Base-by-base conservation (phyloP, 1,139 yeast genomes). In the Sugiyamaella sp. region DNA sequence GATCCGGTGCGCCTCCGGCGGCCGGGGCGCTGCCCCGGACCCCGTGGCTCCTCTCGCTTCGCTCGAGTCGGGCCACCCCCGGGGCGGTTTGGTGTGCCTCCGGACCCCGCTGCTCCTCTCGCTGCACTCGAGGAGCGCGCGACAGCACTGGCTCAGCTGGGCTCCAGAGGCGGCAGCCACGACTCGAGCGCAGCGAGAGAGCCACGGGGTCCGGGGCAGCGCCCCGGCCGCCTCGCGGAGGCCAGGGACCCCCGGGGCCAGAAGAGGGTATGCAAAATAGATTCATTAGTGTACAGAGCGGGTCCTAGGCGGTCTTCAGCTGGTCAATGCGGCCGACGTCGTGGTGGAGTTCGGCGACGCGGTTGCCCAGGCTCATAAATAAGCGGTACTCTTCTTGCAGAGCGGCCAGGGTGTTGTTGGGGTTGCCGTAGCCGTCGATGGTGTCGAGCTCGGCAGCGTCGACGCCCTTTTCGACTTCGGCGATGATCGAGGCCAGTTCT, bases 331-430 rank as follows among this genome's bases (percentile, higher is more conserved):
- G 71, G 59, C 77, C 81, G 1, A 85, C 85, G 54, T 82, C 84
- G 62, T 86, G 90, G 71, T 93, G 98, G 51, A 89, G 73, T 64
- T 87, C 96, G 1, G 98, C 98, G 65, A 91, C 85, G 33, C 84
- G 80, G 70, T 90, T 95, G 55, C 97, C 91, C 50, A 90, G 77
- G 64, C 90, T 96, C 91, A 93, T 88, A 71, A 91, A 91, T 59
- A 91, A 76, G 53, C 79, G 77, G 69, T 89, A 89, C 71, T 91
- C 97, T 62, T 86, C 89, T 61, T 85, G 83, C 29, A 93, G 78
- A 0, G 96, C 86, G 46, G 78, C 77, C 25, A 85, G 78, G 20
- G 87, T 77, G 60, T 75, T 76, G 56, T 79, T 79, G 17, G 54
- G 52, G 22, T 61, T 56, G 16, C 59, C 74, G 17, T 60, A 55